Percentiles rank a stretch among this genome's conserved stretches.
Evolutionary conservation across 2,329 filamentous ascomycete genomes (phyloP).

Genomic region (Dactylellina sp.): DNA sequence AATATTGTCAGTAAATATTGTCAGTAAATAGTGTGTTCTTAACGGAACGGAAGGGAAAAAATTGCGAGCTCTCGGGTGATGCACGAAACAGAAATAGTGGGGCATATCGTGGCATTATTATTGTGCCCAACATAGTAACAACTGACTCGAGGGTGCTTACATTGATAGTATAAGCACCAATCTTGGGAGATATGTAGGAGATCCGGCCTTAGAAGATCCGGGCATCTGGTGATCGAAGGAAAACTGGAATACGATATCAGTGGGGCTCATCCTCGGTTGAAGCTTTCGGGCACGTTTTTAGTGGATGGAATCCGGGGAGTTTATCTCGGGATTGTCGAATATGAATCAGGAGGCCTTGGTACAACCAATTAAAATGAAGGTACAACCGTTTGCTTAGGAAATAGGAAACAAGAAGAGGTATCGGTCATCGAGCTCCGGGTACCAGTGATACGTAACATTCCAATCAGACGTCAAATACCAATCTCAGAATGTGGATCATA

Average conservation of each 20-base stretch:
- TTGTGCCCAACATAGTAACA: no score
- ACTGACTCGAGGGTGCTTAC: no score
- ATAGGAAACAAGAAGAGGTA: conserved; percentile 11
- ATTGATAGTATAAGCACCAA: no score
- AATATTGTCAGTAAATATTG: no score
- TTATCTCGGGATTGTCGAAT: conserved; percentile 40
- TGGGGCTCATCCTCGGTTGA: conserved; percentile 38
- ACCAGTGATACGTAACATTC: conserved; percentile 20
- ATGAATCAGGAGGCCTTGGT: conserved; percentile 56
- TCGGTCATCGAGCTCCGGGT: conserved; percentile 18
- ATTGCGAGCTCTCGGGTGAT: no score
- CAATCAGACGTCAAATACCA: conserved; percentile 1
- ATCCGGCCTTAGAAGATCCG: no score
- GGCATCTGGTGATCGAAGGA: no score
- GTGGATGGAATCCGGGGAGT: conserved; percentile 27
- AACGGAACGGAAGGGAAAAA: no score
- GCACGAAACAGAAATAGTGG: no score
- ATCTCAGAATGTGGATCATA: conserved; percentile 22
- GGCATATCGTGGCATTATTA: no score
- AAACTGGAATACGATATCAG: conserved; percentile 43
- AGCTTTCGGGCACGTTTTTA: conserved; percentile 25
- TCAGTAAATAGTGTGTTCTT: no score
- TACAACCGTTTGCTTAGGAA: neutral
- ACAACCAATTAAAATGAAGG: conserved; percentile 27
- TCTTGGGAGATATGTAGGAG: no score